Percentiles rank a stretch among this genome's conserved stretches.
Conservation (phyloP, 2,329 filamentous ascomycete genomes). For the Penicillium brevicompactum region DNA sequence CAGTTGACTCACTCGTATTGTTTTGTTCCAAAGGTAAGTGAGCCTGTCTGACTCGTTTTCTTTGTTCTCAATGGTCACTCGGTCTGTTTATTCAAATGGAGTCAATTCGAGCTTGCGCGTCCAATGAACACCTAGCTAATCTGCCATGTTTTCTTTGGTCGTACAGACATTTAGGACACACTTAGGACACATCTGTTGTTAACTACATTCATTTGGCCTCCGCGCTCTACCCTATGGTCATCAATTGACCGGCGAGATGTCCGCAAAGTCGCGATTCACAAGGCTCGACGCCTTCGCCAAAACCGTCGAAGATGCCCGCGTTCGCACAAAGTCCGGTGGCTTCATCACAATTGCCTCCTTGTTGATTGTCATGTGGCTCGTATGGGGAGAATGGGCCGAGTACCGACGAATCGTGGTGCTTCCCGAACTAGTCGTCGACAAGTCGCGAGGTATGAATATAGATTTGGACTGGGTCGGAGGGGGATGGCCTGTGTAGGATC, state of each 20-base stretch:
- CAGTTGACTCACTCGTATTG: background rate
- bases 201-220: background rate
- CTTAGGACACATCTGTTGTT: conserved; percentile 1
- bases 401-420: conserved; percentile 84
- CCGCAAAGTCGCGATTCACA: conserved; percentile 89
- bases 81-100: background rate
- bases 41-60: background rate
- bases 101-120: conserved; percentile 16
- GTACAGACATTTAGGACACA: conserved; percentile 6
- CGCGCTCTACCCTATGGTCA: conserved; percentile 29
- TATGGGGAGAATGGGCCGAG: conserved; percentile 95
- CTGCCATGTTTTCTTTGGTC: conserved; percentile 9
- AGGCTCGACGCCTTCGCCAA: conserved; percentile 98
- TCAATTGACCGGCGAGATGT: conserved; percentile 59
- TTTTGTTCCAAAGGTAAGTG: conserved; percentile 9
- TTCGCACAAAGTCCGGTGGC: conserved; percentile 93
- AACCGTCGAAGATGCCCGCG: conserved; percentile 95
- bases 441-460: conserved; percentile 73
- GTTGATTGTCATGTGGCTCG: conserved; percentile 81
- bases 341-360: conserved; percentile 92
- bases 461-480: background rate
- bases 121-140: conserved; percentile 16
- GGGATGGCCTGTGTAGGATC: background rate
- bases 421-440: conserved; percentile 93
- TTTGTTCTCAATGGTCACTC: background rate